Conservation (phyloP, 495 filamentous ascomycete species). For the Daldinia vernicosa region DNA sequence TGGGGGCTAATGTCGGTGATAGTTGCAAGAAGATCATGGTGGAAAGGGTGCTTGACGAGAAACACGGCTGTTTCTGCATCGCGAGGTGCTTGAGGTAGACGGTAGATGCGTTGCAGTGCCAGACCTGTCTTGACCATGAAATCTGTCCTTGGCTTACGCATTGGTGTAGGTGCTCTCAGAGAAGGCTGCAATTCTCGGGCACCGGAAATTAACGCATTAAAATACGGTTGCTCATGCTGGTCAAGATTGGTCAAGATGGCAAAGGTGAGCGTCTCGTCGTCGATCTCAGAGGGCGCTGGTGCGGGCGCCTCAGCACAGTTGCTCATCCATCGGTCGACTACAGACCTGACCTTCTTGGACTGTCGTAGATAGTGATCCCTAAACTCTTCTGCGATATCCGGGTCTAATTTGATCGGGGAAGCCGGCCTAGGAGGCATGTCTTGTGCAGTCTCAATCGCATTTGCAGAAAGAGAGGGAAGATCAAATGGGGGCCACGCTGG, state of each 20-base stretch:
- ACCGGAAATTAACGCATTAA: conserved; percentile 79
- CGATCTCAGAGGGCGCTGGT: conserved; percentile 81
- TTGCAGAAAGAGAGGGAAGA: conserved; percentile 70
- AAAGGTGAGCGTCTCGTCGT: conserved; percentile 91
- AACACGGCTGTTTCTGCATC: conserved; percentile 89
- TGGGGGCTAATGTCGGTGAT: conserved; percentile 83
- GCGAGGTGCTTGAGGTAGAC: conserved; percentile 72
- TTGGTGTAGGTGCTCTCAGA: conserved; percentile 63
- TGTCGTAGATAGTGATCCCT: conserved; percentile 88
- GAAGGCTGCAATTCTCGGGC: conserved; percentile 65
- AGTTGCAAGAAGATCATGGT: conserved; percentile 88
- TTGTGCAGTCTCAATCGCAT: conserved; percentile 56
- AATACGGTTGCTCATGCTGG: conserved; percentile 74
- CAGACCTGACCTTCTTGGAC: conserved; percentile 82
- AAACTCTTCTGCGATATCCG: conserved; percentile 90
- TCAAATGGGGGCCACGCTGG: conserved; percentile 89
- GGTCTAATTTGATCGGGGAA: conserved; percentile 84
- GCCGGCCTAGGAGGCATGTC: conserved; percentile 57
- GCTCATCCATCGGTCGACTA: conserved; percentile 86
- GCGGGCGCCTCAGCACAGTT: conserved; percentile 75
- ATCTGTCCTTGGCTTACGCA: conserved; percentile 67
- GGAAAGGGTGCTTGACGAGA: conserved; percentile 80
- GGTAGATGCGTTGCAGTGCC: conserved; percentile 86
- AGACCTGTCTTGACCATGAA: conserved; percentile 74
- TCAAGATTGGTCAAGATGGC: conserved; percentile 90